Base-by-base conservation (phyloP, 768 basidiomycete genomes). In the Lactifluus hygrophoroides region DNA sequence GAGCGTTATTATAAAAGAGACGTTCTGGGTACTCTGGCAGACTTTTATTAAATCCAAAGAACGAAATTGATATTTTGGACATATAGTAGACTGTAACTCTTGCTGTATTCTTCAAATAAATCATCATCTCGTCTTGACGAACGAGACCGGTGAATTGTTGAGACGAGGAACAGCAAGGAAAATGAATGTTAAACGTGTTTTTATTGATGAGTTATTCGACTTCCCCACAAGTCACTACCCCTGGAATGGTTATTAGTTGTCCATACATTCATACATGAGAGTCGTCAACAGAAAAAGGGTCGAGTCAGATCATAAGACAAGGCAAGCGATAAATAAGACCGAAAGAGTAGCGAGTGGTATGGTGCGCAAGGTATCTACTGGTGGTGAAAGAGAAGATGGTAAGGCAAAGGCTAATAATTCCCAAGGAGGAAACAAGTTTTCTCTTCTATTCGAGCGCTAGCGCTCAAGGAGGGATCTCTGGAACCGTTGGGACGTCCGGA, bases 401-500 rank as follows among this genome's bases (percentile, higher is more conserved):
- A 1, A 30, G 21, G n/a, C n/a, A n/a, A 21, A 16, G 3, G 40
- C 37, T 7, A 2, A 38, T 3, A 17, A 23, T 10, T 17, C 21
- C 10, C 17, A 21, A 35, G 23, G 30, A 51, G 54, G 57, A 23
- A 16, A 38, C 25, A 28, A 23, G 35, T 42, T 19, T 30, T 16
- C 32, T 25, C 40, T 30, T 34, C 35, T 45, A 52, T 42, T 23
- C 30, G 51, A 63, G 59, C 42, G 48, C 37, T 28, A 63, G 59
- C 35, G 48, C 35, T 35, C 17, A 11, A n/a, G 61, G 45, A 14
- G 58, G 62, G 21, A 61, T 45, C 34, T 64, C 60, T 21, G 74
- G 71, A 23, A 74, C 60, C 3, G 68, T 58, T 5, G 70, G 72
- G 19, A 75, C 32, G 25, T 66, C 58, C 38, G 69, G 69, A 30